These are phyloP conservation scores for Epichloe uncinata DNA, from an alignment of 2,329 filamentous ascomycete species.

Conservation along the genomic window DNA sequence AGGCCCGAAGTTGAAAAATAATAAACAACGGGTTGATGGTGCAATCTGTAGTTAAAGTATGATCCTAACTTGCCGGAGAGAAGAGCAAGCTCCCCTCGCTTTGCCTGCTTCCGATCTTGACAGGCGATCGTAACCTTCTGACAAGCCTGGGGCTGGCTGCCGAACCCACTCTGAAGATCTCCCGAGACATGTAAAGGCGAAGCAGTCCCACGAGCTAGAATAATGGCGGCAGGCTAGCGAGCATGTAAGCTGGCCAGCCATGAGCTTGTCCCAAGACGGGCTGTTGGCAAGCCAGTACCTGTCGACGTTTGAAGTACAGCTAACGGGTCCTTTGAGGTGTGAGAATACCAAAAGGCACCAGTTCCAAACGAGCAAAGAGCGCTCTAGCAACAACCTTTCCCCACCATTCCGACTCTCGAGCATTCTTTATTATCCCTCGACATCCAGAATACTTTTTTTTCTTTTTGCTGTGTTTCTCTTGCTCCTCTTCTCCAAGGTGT, in stretches of 20 bases:
- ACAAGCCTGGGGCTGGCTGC: slow-evolving; percentile 4
- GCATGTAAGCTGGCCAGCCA: slow-evolving; percentile 4
- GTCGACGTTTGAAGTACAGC: slow-evolving; percentile 5
- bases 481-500: neutral
- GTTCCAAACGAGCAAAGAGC: neutral
- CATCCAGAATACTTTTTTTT: neutral
- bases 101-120: slow-evolving; percentile 5
- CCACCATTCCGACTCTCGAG: slow-evolving; percentile 1
- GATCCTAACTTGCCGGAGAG: neutral
- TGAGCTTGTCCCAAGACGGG: slow-evolving; percentile 10
- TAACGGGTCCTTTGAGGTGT: neutral
- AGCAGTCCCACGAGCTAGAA: slow-evolving; percentile 6
- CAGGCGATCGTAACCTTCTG: slow-evolving; percentile 7
- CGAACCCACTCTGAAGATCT: slow-evolving; percentile 9
- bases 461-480: neutral
- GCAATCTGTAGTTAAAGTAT: slow-evolving; percentile 1
- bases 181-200: slow-evolving; percentile 15
- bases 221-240: slow-evolving; percentile 4
- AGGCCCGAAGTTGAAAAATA: neutral
- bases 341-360: slow-evolving; percentile 5
- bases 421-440: slow-evolving; percentile 7
- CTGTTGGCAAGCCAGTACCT: slow-evolving; percentile 3
- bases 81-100: neutral
- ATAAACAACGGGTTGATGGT: neutral
- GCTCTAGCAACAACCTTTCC: slow-evolving; percentile 3